Base-by-base conservation (phyloP, 768 basidiomycete species). In the Russula earlei region DNA sequence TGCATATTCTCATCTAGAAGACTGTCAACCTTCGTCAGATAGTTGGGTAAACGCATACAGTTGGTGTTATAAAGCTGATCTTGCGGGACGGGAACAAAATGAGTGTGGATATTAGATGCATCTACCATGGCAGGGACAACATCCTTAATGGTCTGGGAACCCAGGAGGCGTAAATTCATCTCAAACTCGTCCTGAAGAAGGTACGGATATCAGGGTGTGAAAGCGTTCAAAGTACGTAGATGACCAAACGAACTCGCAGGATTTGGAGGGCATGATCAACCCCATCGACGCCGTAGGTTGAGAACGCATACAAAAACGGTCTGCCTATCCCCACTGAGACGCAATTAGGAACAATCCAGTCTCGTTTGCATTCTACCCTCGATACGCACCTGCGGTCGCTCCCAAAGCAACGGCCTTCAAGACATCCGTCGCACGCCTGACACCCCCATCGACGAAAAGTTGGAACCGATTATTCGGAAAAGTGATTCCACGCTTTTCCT, bases 141-240 rank as follows among this genome's bases (percentile, higher is more conserved):
- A 33, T 97, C 91, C 51, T 77, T 77, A 42, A 98, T 68, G 0
- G 79, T 86, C 4, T 77, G 81, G 0, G 93, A 93, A 7, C 95
- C 95, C 27, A 99, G 70, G 1, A 98, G 75, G 15, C 94, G 85
- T 80, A 97, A 79, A 70, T 95, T 93, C 95, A 98, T 97, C 74
- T 94, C 91, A 64, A 99, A 91, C 69, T 99, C 95, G 63, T 94
- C 91, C 91, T 97, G 66, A 9, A 50, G 17, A 24, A 17, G 37
- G 37, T 44, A 7, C 37, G 8, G 31, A 60, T 12, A 62, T 55
- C 24, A 50, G 55, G 27, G 5, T 15, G 36, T 10, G 22, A 31
- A 17, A 17, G 17, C 12, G 19, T 53, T 41, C 31, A 17, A 29
- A 4, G 24, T 22, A 8, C 44, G 27, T 36, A 12, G 8, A 14